Base-by-base conservation (phyloP, 192 early-diverging fungal genomes). In the Coemansia sp. region DNA sequence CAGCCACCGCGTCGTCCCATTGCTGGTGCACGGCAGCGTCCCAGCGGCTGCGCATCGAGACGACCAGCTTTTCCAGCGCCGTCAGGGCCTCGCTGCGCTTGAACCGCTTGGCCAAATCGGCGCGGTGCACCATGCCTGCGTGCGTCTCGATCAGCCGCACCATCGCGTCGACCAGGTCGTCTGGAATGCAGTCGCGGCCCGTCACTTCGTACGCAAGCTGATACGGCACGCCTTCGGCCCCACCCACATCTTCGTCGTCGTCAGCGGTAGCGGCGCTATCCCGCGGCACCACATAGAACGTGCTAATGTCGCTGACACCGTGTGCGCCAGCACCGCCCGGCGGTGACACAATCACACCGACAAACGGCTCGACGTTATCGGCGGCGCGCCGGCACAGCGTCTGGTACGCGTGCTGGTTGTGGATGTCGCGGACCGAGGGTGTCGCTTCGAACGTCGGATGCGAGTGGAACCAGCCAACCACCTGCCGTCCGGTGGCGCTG, bases 401-500 rank as follows among this genome's bases (percentile, higher is more conserved):
- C 81, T 97, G 94, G 76, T 97, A 91, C 1, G 82, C 79, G 41
- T 79, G 81, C 75, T 97, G 93, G 53, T 86, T 95, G 67, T 90
- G 88, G 55, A 94, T 88, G 63, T 97, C 94, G 60, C 91, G 81
- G 11, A 93, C 83, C 39, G 87, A 89, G 29, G 94, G 94, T 31
- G 83, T 84, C 4, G 93, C 86, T 32, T 90, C 90, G 57, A 97
- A 97, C 0, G 89, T 89, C 27, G 94, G 93, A 67, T 97, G 94
- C 29, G 92, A 94, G 64, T 97, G 94, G 78, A 93, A 97, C 94
- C 94, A 97, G 44, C 93, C 93, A 26, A 95, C 91, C 1, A 89
- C 87, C 17, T 63, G 63, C 42, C 81, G 78, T 0, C 82, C 81
- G 56, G 77, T 70, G 5, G 60, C 62, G 0, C 70, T 76, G 67